Percentiles rank a stretch among this genome's conserved stretches.
Conservation (phyloP, 1,284 basidiomycete species). For the Blastosporella zonata region DNA sequence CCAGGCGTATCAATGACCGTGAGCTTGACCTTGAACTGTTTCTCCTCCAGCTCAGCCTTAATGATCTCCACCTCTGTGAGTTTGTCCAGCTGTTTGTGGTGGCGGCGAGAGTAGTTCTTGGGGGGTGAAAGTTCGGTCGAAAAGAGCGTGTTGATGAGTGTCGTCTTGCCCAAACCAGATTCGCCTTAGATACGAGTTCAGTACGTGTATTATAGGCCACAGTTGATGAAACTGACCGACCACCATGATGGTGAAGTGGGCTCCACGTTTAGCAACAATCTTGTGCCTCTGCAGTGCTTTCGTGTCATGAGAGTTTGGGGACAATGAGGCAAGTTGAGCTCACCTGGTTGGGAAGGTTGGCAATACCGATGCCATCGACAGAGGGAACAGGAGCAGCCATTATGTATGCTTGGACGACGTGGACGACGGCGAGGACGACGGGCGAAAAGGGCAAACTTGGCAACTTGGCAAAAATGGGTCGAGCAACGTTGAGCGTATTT, state of each 20-base stretch:
- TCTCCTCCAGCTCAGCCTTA: slow-evolving; percentile 97
- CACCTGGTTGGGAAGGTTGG: slow-evolving; percentile 97
- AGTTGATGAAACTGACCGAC: slow-evolving; percentile 67
- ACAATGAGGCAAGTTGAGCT: slow-evolving; percentile 22
- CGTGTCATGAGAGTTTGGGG: slow-evolving; percentile 14
- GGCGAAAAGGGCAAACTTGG: slow-evolving; percentile 20
- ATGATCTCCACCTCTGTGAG: slow-evolving; percentile 97
- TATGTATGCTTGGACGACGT: slow-evolving; percentile 25
- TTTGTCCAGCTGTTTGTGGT: slow-evolving; percentile 98
- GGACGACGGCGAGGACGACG: slow-evolving; percentile 31
- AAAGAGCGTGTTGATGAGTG: slow-evolving; percentile 98
- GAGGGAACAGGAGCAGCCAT: slow-evolving; percentile 39
- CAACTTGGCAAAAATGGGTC: slow-evolving; percentile 23
- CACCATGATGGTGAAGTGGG: slow-evolving; percentile 99
- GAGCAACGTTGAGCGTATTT: slow-evolving; percentile 12
- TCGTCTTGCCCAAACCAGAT: slow-evolving; percentile 93
- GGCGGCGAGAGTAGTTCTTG: slow-evolving; percentile 90
- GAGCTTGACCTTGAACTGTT: slow-evolving; percentile 99
- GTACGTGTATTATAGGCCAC: neutral
- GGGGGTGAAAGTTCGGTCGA: slow-evolving; percentile 92
- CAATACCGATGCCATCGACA: slow-evolving; percentile 79
- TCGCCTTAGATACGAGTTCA: slow-evolving; percentile 59
- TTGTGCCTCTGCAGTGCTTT: slow-evolving; percentile 68
- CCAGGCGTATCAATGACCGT: slow-evolving; percentile 98
- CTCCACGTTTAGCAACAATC: slow-evolving; percentile 95